Evolutionary conservation across 2,329 filamentous ascomycete genomes (phyloP).

Genomic region (Fulvia fulva): DNA sequence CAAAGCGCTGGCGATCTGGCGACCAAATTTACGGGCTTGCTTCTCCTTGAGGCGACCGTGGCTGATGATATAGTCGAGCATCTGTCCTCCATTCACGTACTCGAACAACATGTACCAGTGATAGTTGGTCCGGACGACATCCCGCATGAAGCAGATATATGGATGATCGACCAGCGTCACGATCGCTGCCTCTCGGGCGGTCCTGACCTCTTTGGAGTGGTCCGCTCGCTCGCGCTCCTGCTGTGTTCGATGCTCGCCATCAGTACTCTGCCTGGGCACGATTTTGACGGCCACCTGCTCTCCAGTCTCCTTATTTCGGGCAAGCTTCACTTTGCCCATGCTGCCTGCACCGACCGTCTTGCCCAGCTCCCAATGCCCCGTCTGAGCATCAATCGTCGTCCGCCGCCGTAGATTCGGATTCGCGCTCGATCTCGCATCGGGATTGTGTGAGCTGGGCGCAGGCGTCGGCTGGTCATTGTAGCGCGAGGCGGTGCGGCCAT

Average conservation of each 20-base stretch:
- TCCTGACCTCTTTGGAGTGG: conserved; percentile 93
- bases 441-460: conserved; percentile 25
- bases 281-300: conserved; percentile 99
- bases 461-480: conserved; percentile 42
- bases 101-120: conserved; percentile 99
- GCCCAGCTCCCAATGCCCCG: conserved; percentile 89
- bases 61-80: conserved; percentile 99
- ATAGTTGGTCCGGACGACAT: conserved; percentile 92
- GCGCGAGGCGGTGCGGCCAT: conserved; percentile 36
- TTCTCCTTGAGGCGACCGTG: conserved; percentile 97
- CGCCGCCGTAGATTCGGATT: conserved; percentile 48
- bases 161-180: conserved; percentile 91
- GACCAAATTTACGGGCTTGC: conserved; percentile 93
- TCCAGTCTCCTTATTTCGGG: conserved; percentile 80
- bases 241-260: conserved; percentile 65
- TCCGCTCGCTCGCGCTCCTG: conserved; percentile 85
- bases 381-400: conserved; percentile 78
- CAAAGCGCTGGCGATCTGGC: conserved; percentile 92
- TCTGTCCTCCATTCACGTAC: conserved; percentile 97
- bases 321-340: conserved; percentile 98
- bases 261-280: conserved; percentile 82
- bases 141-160: conserved; percentile 91
- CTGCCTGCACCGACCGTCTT: conserved; percentile 97
- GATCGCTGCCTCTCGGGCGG: conserved; percentile 91
- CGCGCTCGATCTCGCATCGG: conserved; percentile 17